Evolutionary conservation across 2,329 filamentous ascomycete genomes (phyloP), one percentile per base, ranked within the genome.

Genomic region (Fusarium sp.): DNA sequence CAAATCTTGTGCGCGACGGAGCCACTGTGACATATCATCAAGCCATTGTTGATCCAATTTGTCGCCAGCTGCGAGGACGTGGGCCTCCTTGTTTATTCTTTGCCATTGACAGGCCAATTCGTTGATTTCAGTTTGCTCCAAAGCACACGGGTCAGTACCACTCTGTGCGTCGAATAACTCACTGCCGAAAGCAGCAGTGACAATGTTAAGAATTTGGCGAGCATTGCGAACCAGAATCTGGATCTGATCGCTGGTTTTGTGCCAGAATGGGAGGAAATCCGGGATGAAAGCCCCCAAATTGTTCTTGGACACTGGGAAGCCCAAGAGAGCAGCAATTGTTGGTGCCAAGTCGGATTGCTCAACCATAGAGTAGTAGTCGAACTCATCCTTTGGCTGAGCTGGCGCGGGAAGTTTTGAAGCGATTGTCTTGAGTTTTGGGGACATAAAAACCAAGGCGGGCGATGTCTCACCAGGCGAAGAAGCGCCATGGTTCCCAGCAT

Each of bases 281-380:
- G 88, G 83, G 48, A 98, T 93, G 63, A 97, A 90, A 2, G 94
- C 89, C 1, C 96, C 96, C 1, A 99, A 82, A 67, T 94, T 98
- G 75, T 99, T 99, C 77, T 90, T 88, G 1, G 96, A 92, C 1
- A 96, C 85, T 0, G 96, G 95, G 68, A 99, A 91, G 0, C 94
- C 94, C 44, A 99, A 84, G 30, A 99, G 82, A 1, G 90, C 93
- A 13, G 92, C 94, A 22, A 99, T 82, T 0, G 95, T 97, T 2
- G 96, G 94, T 0, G 93, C 93, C 61, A 99, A 86, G 78, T 99
- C 96, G 2, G 94, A 97, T 80, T 99, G 96, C 75, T 98, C 92
- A n/a, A 98, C 88, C 55, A 83, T 88, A 32, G 83, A 84, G 77
- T 98, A 98, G 76, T 92, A 98, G 62, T 92, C 87, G 70, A 97